phyloP scores from a whole-genome alignment of 257 asterid species.

The Solanum raphanifolium region DNA sequence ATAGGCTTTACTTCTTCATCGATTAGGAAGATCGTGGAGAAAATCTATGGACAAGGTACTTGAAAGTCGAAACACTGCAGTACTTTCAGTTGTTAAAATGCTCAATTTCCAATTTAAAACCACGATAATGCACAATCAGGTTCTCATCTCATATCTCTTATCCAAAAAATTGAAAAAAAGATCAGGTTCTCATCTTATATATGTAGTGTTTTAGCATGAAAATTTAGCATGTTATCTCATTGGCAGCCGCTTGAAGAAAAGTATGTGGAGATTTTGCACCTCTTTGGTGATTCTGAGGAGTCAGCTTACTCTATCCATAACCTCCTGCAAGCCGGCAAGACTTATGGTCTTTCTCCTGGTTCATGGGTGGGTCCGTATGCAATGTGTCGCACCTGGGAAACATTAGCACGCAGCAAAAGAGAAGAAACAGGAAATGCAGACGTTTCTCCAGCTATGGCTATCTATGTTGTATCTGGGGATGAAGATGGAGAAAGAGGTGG shows the following conservation, averaged over 20 bases:
- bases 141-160: neutral
- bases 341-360: slow-evolving; percentile 87
- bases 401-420: slow-evolving; percentile 42
- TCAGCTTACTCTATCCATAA: slow-evolving; percentile 87
- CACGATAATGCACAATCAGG: neutral
- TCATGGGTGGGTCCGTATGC: slow-evolving; percentile 99
- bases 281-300: slow-evolving; percentile 76
- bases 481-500: slow-evolving; percentile 99
- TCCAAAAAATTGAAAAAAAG: neutral
- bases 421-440: slow-evolving; percentile 29
- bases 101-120: slow-evolving; percentile 4
- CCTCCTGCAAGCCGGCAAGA: slow-evolving; percentile 87
- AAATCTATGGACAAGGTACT: slow-evolving; percentile 62
- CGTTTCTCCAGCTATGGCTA: slow-evolving; percentile 37
- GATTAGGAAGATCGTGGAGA: slow-evolving; percentile 92
- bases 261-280: slow-evolving; percentile 63
- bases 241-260: slow-evolving; percentile 58
- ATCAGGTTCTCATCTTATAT: neutral
- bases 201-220: neutral
- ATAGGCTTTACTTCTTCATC: slow-evolving; percentile 78
- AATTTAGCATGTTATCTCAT: neutral
- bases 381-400: slow-evolving; percentile 96
- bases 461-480: slow-evolving; percentile 93
- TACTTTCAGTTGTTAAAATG: slow-evolving; percentile 1
- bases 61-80: neutral